Evolutionary conservation across 495 filamentous ascomycete species (phyloP).

Genomic region (Chaetomium tenue): DNA sequence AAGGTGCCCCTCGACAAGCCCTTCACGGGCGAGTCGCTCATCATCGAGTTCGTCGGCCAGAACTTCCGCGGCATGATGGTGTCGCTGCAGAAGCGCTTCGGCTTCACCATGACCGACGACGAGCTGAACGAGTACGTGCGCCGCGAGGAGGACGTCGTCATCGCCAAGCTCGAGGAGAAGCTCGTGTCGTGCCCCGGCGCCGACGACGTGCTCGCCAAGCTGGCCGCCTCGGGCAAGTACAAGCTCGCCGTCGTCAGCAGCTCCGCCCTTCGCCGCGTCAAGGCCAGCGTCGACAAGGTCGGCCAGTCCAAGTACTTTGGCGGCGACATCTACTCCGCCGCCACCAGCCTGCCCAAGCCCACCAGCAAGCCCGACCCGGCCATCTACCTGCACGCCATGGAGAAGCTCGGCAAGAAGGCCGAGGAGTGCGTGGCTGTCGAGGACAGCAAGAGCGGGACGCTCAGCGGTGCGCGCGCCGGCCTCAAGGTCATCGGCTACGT

Average conservation of each 20-base stretch:
- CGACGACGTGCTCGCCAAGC: slow-evolving; percentile 63
- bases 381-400: slow-evolving; percentile 80
- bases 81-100: slow-evolving; percentile 72
- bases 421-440: slow-evolving; percentile 81
- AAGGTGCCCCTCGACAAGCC: slow-evolving; percentile 56
- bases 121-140: slow-evolving; percentile 76
- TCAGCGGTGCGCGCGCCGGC: slow-evolving; percentile 74
- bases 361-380: slow-evolving; percentile 92
- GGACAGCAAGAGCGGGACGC: slow-evolving; percentile 84
- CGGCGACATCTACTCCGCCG: slow-evolving; percentile 78
- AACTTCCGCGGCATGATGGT: slow-evolving; percentile 89
- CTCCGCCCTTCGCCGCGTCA: slow-evolving; percentile 73
- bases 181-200: slow-evolving; percentile 69
- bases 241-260: slow-evolving; percentile 78
- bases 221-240: slow-evolving; percentile 64
- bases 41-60: slow-evolving; percentile 88
- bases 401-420: slow-evolving; percentile 70
- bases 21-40: slow-evolving; percentile 77
- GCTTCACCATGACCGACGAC: slow-evolving; percentile 62
- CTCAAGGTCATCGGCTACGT: slow-evolving; percentile 87
- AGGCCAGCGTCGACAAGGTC: slow-evolving; percentile 77
- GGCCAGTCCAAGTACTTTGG: slow-evolving; percentile 78
- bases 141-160: slow-evolving; percentile 79
- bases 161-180: slow-evolving; percentile 74
- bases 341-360: slow-evolving; percentile 71